phyloP scores from a whole-genome alignment of 495 filamentous ascomycete species.

The Hypoxylon lenormandii region DNA sequence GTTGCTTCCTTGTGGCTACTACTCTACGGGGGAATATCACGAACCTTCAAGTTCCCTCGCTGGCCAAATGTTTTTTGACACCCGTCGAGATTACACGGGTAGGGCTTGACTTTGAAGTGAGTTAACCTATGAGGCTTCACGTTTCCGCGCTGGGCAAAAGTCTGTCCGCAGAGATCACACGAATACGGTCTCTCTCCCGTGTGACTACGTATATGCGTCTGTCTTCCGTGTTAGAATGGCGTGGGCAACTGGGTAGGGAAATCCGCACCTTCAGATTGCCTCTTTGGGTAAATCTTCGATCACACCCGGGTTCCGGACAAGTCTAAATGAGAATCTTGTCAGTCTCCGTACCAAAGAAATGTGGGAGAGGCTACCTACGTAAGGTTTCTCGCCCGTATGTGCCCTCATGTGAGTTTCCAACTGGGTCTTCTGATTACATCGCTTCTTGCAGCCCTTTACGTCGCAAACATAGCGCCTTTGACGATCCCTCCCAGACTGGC shows the following conservation, averaged over 20 bases:
- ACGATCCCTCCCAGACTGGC: constrained; percentile 7
- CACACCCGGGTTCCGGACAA: constrained; percentile 80
- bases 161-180: constrained; percentile 83
- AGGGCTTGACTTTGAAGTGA: constrained; percentile 80
- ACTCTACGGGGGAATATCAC: constrained; percentile 1
- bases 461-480: constrained; percentile 81
- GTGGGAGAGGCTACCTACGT: constrained; percentile 68
- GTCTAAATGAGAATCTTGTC: constrained; percentile 59
- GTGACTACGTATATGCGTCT: constrained; percentile 88
- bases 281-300: constrained; percentile 84
- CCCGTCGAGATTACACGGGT: constrained; percentile 80
- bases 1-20: no score
- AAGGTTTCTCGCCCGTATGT: constrained; percentile 91
- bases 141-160: constrained; percentile 86
- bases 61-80: constrained; percentile 90
- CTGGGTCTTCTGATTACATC: constrained; percentile 92
- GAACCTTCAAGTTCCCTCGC: constrained; percentile 87
- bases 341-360: background rate
- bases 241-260: constrained; percentile 3
- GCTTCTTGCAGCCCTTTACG: constrained; percentile 80
- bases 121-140: constrained; percentile 87
- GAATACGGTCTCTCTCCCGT: constrained; percentile 85
- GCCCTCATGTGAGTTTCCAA: constrained; percentile 90
- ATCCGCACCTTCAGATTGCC: constrained; percentile 83
- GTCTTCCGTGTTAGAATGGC: constrained; percentile 25